A percentile compares a stretch with the other conserved stretches of the same genome.
Conservation (phyloP, 768 basidiomycete genomes). For the Pisolithus sp. region DNA sequence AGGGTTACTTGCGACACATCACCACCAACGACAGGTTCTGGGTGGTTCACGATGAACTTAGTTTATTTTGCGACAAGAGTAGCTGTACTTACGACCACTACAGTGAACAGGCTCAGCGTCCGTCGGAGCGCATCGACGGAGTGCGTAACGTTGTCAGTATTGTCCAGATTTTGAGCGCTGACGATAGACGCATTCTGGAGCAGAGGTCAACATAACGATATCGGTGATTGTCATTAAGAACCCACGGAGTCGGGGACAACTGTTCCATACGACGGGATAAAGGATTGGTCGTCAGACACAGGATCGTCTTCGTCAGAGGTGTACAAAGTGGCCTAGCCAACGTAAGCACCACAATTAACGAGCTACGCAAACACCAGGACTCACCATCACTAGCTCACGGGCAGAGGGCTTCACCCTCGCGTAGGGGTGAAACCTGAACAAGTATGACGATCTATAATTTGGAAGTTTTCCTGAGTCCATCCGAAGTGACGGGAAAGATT, state of each 20-base stretch:
- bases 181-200: too few species aligned
- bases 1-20: too few species aligned
- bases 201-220: too few species aligned
- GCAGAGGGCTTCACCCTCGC: constrained; percentile 3
- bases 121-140: too few species aligned
- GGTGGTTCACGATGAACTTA: too few species aligned
- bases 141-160: too few species aligned
- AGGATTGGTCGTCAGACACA: not conserved
- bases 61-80: too few species aligned
- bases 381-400: constrained; percentile 4
- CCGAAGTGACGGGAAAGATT: not conserved
- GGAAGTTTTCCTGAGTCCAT: constrained; percentile 3
- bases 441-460: constrained; percentile 5
- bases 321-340: not conserved
- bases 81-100: too few species aligned
- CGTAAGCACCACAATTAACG: too few species aligned
- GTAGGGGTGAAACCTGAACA: constrained; percentile 9
- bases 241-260: not conserved
- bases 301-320: not conserved
- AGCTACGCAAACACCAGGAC: not conserved
- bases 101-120: too few species aligned
- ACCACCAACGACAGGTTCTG: too few species aligned
- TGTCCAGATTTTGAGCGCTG: too few species aligned
- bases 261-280: not conserved
- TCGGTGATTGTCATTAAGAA: not conserved